Base-by-base conservation (phyloP, 208 protist genomes). In the Trypanosoma mega region DNA sequence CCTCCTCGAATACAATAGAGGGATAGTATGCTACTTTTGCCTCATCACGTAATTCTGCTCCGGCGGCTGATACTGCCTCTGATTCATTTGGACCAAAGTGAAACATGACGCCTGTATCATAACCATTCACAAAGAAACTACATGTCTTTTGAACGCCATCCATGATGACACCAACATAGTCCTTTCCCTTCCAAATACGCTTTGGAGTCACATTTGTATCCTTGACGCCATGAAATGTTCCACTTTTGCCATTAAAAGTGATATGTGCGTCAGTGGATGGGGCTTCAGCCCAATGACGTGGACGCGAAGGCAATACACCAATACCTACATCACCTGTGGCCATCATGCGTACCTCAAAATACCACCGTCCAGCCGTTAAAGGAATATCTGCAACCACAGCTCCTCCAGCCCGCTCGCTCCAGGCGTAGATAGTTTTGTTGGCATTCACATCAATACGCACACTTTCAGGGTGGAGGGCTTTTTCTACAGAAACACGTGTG, bases 331-430 rank as follows among this genome's bases (percentile, higher is more conserved):
- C 76, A 29, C 87, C 87, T 0, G 58, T 60, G 1, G 73, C 78
- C 29, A 72, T 75, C 29, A 94, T 79, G 16, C 78, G 72, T 54
- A 92, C 56, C 74, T 97, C 92, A 77, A 84, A 97, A 63, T 97
- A 97, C 89, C 92, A 97, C 50, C 55, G 51, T 26, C 89, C 92
- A 1, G 37, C 46, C 26, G 69, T 74, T 30, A 97, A 74, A n/a
- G 80, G 69, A 27, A 78, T 63, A 21, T 71, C 74, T 3, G 80
- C 76, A 21, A 92, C 70, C 26, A 93, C 53, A 2, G 86, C 75
- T 51, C 60, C 65, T 27, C 72, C 78, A 2, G 61, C 50, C 41
- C 56, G 61, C 33, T 85, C 78, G 53, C 77, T 80, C 39, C 85
- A 81, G 20, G 74, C 60, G 20, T 87, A 52, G 31, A 80, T 90